Evolutionary conservation across 176 grass and related monocot genomes (phyloP).

Genomic region (Chrysopogon serrulatus): DNA sequence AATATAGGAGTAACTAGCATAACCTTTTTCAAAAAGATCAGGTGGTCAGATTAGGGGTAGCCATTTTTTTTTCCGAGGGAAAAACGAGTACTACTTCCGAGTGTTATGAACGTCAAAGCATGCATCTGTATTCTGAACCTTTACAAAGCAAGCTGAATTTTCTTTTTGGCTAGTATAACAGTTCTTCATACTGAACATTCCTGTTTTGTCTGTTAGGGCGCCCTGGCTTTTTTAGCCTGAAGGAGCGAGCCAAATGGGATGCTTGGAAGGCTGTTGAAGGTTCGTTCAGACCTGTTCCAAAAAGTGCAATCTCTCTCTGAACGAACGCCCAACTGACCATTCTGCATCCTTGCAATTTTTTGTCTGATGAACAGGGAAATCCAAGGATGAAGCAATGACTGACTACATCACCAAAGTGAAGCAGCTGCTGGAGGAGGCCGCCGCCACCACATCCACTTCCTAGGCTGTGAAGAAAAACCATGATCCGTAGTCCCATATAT

Average conservation of each 20-base stretch:
- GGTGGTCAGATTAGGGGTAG: not conserved
- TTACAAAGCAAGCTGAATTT: not conserved
- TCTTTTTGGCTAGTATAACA: not conserved
- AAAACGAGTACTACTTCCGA: not conserved
- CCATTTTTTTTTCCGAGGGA: not conserved
- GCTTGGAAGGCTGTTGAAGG: conserved; percentile 84
- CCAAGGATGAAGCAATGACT: conserved; percentile 64
- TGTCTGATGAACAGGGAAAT: conserved; percentile 41
- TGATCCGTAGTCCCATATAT: not conserved
- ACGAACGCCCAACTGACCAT: not conserved
- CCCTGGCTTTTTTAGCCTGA: conserved; percentile 66
- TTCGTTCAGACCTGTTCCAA: not conserved
- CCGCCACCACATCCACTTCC: conserved; percentile 37
- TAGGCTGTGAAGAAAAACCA: not conserved
- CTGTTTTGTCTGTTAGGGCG: conserved; percentile 33
- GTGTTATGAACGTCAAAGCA: not conserved
- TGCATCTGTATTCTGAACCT: not conserved
- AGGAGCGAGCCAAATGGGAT: conserved; percentile 80
- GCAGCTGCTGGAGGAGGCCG: conserved; percentile 58
- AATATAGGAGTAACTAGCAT: not conserved
- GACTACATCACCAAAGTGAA: conserved; percentile 90
- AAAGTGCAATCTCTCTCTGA: not conserved
- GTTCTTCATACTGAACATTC: not conserved
- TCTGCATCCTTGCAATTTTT: not conserved
- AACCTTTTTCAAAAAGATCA: not conserved